Evolutionary conservation across 805 yeast genomes (phyloP), one percentile per base, ranked within the genome.

Genomic region (Cyberlindnera misumaiensis): DNA sequence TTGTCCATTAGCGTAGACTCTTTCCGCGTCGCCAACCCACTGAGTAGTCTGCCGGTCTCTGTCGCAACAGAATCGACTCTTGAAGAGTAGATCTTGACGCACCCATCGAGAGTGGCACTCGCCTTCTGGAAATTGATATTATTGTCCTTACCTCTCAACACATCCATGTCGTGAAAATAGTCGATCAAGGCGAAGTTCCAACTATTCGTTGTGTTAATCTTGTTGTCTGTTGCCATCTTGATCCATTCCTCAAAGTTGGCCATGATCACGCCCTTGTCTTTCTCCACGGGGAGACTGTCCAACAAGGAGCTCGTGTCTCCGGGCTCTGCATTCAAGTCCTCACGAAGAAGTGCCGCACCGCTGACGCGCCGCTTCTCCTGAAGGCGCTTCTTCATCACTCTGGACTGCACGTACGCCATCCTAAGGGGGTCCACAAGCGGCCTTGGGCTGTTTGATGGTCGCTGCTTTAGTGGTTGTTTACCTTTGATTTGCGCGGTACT

Each of bases 131-230:
- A 89, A 58, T 88, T 87, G 51, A 89, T 84, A 25, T 77, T 70
- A 30, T 77, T 72, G 40, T 82, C 87, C 5, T 87, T 82, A 38
- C 82, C 94, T 48, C 75, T 72, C 33, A 85, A 67, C 22, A 86
- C 72, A 20, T 83, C 73, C 60, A 87, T 67, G 52, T 86, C 95
- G 53, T 88, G 83, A 56, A 89, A 89, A 59, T 88, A 89, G 59
- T 89, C 97, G 52, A 89, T 89, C 52, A 89, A 68, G 0, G 89
- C 95, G 55, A 87, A 78, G 50, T 83, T 82, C 96, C 96, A 89
- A 52, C 93, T 79, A 58, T 89, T 89, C 28, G 80, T 68, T 0
- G 87, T 72, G 43, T 83, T 89, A 63, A 88, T 86, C 57, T 84
- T 87, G 48, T 84, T 85, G 49, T 80, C 88, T 1, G 87, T 81